Evolutionary conservation across 495 filamentous ascomycete genomes (phyloP).

Genomic region (Hypoxylon subgilvum): DNA sequence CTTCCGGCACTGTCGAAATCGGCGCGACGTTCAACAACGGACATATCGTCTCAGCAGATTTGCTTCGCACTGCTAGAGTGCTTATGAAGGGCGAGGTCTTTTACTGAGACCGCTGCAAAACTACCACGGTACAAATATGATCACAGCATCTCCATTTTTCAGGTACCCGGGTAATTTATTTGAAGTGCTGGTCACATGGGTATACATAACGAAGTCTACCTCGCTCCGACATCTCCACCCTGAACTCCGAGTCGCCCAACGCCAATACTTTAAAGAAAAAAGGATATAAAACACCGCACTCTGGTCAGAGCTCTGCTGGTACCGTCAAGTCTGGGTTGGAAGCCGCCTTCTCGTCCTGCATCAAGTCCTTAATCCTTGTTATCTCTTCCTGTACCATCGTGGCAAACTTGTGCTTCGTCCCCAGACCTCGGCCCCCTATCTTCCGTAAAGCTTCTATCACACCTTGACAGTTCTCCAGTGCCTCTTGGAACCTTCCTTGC

Average conservation of each 20-base stretch:
- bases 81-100: slow-evolving; percentile 63
- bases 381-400: slow-evolving; percentile 11
- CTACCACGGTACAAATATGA: not conserved
- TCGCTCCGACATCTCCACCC: no score
- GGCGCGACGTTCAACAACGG: slow-evolving; percentile 53
- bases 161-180: no score
- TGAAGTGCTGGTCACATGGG: no score
- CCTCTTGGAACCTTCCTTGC: slow-evolving; percentile 32
- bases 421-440: slow-evolving; percentile 3
- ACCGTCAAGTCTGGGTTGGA: not conserved
- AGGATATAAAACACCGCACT: no score
- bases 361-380: slow-evolving; percentile 1
- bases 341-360: not conserved
- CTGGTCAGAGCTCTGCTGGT: slow-evolving; percentile 1
- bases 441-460: not conserved
- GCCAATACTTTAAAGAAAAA: no score
- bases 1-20: slow-evolving; percentile 66
- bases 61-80: slow-evolving; percentile 61
- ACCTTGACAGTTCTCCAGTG: slow-evolving; percentile 8
- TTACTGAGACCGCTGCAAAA: slow-evolving; percentile 45
- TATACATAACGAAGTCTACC: no score
- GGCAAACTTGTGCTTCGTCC: slow-evolving; percentile 12
- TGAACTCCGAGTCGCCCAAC: no score
- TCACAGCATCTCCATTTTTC: not conserved
- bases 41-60: slow-evolving; percentile 52